Evolutionary conservation across 2,329 filamentous ascomycete genomes (phyloP), one percentile per base, ranked within the genome.

Genomic region (Ophiocordyceps australis): DNA sequence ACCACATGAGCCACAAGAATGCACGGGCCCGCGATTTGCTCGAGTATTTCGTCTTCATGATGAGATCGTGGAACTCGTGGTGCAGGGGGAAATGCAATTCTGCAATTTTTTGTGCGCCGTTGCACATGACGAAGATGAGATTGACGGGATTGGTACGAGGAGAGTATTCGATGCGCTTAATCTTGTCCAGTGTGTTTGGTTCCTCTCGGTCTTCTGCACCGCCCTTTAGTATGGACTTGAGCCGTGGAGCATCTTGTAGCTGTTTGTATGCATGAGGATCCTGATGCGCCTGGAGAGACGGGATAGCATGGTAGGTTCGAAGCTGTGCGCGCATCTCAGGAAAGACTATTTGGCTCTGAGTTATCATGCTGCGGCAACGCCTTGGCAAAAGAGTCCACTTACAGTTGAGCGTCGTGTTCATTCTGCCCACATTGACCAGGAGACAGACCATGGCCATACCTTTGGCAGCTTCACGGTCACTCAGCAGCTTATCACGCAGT

Each of bases 381-480:
- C 6, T 17, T 14, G n/a, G 9, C 5, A 13, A 7, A 7, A 18
- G 29, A 7, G 13, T 29, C 7, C 28, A 50, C 72, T 45, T 59
- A 93, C 85, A 95, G 45, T 98, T 98, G 24, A 98, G 61, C 0
- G 89, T 98, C 2, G 89, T 98, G 52, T 98, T 98, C 89, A 98
- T 98, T 35, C 89, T 68, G 30, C 89, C 89, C 35, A 98, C 80
- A 44, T 98, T 98, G 47, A 98, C 89, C 40, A 98, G 57, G 36
- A 98, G 58, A 52, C 89, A 98, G 31, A 98, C 86, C 89, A 98
- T 98, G 27, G 89, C 89, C 89, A 98, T 98, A 43, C 82, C 86
- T 49, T 93, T 83, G 19, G 86, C 89, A 14, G 85, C 85, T 35
- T 82, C 75, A 42, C 81, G 74, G 47, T 98, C 89, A 38, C 76